Evolutionary conservation across 306 rosid genomes (phyloP), one percentile per base, ranked within the genome.

Genomic region (Trifolium fragiferum): DNA sequence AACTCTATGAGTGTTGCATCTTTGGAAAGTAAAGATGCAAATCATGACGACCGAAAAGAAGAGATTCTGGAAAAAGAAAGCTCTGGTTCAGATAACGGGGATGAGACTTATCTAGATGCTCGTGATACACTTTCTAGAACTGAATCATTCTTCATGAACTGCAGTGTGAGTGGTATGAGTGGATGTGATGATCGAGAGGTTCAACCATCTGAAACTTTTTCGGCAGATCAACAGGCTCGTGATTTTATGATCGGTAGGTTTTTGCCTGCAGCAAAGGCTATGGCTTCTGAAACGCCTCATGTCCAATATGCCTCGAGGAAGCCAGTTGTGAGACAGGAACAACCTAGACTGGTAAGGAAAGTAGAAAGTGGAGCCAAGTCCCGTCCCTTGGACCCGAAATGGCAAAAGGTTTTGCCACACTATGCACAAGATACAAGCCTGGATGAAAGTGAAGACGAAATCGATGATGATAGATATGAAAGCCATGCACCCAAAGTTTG

Each of bases 231-330:
- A 77, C 93, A 84, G 70, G 72, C 90, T 40, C 91, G 90, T 8
- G 87, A 91, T 89, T 91, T 94, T 87, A 91, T 94, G 93, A 88
- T 94, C 70, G 88, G 84, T 14, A 84, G 97, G 43, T 94, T 94
- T 84, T 78, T 94, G 77, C 96, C 95, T 60, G 98, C 98, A 41
- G 97, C 98, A 20, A 91, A 91, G 84, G 98, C 96, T 73, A 86
- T 94, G 90, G 97, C 93, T 78, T 87, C 91, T 41, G 97, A 84
- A 62, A 82, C 87, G 12, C 88, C 89, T 75, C 94, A 59, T 46
- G 5, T 60, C 49, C 83, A 82, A 33, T 83, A 86, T 70, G 37
- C 84, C 68, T 63, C 83, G 25, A 89, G 84, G 84, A 93, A 88
- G 86, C 86, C 85, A 30, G 68, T 25, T 49, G 76, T 73, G 66